Evolutionary conservation across 1,139 yeast species (phyloP).

Genomic region (Lizanozyma gosingica): DNA sequence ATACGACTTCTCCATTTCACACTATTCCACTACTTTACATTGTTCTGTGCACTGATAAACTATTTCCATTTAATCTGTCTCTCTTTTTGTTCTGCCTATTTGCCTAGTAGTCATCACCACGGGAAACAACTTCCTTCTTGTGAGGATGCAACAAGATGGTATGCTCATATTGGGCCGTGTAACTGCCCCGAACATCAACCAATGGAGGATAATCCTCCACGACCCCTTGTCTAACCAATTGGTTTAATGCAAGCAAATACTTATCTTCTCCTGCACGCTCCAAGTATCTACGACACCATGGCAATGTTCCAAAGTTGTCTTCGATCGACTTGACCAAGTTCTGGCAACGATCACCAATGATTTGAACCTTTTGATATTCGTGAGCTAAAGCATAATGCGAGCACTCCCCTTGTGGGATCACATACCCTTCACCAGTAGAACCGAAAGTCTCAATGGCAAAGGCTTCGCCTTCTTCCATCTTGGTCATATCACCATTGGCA

Average conservation of each 20-base stretch:
- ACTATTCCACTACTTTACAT: too few species aligned
- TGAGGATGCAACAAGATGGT: conserved; percentile 87
- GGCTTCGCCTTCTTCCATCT: conserved; percentile 98
- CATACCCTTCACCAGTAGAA: conserved; percentile 91
- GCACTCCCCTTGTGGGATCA: conserved; percentile 79
- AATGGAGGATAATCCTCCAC: conserved; percentile 98
- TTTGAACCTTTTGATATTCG: conserved; percentile 35
- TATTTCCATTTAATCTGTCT: not conserved
- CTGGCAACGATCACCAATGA: conserved; percentile 59
- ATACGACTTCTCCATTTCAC: too few species aligned
- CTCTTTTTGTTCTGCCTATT: not conserved
- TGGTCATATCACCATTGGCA: conserved; percentile 84
- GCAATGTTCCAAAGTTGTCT: conserved; percentile 82
- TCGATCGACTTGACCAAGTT: conserved; percentile 60
- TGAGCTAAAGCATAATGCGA: conserved; percentile 75
- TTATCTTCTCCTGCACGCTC: conserved; percentile 90
- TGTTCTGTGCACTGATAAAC: too few species aligned
- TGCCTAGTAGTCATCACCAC: conserved; percentile 80
- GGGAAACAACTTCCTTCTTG: conserved; percentile 85
- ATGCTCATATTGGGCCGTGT: conserved; percentile 96
- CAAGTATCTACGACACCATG: conserved; percentile 92
- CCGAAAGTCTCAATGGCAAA: conserved; percentile 99
- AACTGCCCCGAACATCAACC: conserved; percentile 72
- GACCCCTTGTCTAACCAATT: conserved; percentile 74
- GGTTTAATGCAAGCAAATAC: conserved; percentile 81